Evolutionary conservation across 192 early-diverging fungal species (phyloP).

Genomic region (Mortierella alpina): DNA sequence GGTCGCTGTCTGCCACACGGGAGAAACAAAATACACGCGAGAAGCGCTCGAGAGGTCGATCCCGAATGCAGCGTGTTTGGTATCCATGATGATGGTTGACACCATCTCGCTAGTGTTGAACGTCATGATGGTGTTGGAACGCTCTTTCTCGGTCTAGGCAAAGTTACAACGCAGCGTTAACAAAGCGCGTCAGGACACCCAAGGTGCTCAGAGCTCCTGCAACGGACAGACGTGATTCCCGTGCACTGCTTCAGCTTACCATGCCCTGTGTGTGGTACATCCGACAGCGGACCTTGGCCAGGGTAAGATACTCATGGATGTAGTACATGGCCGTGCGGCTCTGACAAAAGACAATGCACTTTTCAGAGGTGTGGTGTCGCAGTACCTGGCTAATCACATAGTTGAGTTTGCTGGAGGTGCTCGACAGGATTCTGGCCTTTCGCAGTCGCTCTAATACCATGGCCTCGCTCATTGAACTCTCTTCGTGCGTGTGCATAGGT

Average conservation of each 20-base stretch:
- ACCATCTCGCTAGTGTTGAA: constrained; percentile 68
- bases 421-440: constrained; percentile 40
- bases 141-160: constrained; percentile 49
- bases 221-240: not conserved
- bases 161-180: not conserved
- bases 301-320: constrained; percentile 58
- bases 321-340: constrained; percentile 64
- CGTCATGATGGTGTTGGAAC: constrained; percentile 64
- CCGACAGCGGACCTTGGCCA: constrained; percentile 64
- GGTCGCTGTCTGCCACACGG: constrained; percentile 77
- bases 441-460: constrained; percentile 7
- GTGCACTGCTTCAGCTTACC: constrained; percentile 24
- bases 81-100: constrained; percentile 67
- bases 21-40: constrained; percentile 77
- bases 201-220: not conserved
- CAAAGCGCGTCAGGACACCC: not conserved
- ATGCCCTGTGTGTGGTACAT: constrained; percentile 62
- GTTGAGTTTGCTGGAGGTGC: constrained; percentile 66
- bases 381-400: constrained; percentile 61
- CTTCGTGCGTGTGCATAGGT: too few relatives aligned
- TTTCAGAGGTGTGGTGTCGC: constrained; percentile 53
- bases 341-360: constrained; percentile 72
- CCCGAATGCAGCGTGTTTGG: constrained; percentile 70
- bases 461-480: not conserved
- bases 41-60: constrained; percentile 83